Conservation (phyloP, 1,139 yeast species). For the Yarrowia galli region DNA sequence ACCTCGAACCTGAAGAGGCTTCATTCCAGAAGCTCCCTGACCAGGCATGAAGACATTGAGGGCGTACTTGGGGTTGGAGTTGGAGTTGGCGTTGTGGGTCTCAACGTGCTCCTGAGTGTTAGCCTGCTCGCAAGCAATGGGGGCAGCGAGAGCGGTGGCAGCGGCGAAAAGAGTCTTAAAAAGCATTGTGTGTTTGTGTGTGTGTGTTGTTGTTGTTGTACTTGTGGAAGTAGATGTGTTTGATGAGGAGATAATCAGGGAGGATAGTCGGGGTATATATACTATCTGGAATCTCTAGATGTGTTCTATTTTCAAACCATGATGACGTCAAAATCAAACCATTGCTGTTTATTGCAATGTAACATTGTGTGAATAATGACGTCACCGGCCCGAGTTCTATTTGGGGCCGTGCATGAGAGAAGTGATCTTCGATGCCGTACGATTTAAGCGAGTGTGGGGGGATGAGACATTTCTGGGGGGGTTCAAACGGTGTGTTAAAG, state of each 20-base stretch:
- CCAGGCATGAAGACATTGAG: neutral
- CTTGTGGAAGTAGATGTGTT: neutral
- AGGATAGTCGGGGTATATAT: neutral
- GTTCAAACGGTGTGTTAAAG: no score
- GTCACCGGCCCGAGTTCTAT: neutral
- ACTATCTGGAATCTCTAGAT: neutral
- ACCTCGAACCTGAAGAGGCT: slow-evolving; percentile 3
- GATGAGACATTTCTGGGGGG: neutral
- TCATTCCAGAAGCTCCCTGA: slow-evolving; percentile 5
- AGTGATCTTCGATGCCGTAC: neutral
- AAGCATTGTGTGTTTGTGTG: neutral
- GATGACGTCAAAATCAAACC: neutral
- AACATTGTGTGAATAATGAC: neutral
- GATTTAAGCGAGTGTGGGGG: slow-evolving; percentile 5
- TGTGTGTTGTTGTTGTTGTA: neutral
- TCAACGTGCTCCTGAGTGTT: neutral
- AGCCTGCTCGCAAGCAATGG: slow-evolving; percentile 2
- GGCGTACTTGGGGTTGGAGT: neutral
- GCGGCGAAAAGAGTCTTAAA: neutral
- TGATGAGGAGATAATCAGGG: neutral
- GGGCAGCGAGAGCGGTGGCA: slow-evolving; percentile 8
- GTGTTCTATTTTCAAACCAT: neutral
- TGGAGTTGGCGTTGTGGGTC: neutral
- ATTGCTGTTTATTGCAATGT: neutral
- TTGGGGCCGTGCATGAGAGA: neutral